These are phyloP conservation scores for Thalia dealbata DNA, from an alignment of 176 grass and related monocot genomes.

Conservation along the genomic window DNA sequence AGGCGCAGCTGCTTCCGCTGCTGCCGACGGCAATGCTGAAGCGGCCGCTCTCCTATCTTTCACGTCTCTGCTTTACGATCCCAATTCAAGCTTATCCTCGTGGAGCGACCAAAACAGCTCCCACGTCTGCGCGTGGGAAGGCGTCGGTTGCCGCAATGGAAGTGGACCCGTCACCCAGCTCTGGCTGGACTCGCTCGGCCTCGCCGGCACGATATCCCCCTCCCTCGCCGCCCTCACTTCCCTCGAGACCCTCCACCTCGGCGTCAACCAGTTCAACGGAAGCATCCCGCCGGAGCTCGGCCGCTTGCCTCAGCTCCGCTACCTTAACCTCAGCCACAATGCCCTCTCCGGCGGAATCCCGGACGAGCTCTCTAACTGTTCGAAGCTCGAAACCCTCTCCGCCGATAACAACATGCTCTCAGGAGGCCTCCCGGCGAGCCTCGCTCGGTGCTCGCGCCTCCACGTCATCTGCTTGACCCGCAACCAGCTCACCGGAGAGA, in stretches of 20 bases:
- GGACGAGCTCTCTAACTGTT: conserved; percentile 16
- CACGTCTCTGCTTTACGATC: conserved; percentile 17
- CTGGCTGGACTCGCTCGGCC: background rate
- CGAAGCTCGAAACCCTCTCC: conserved; percentile 22
- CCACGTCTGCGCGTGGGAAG: conserved; percentile 10
- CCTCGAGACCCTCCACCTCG: conserved; percentile 13
- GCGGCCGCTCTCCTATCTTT: conserved; percentile 20
- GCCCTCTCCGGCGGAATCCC: conserved; percentile 34
- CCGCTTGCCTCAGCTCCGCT: background rate
- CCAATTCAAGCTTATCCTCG: background rate
- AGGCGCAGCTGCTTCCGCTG: background rate
- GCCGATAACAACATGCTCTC: conserved; percentile 22
- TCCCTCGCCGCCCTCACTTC: conserved; percentile 7
- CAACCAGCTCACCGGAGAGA: conserved; percentile 27
- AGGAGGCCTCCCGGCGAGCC: conserved; percentile 30
- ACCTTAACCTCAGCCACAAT: conserved; percentile 40
- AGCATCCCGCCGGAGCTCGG: conserved; percentile 1
- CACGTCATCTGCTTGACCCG: conserved; percentile 6
- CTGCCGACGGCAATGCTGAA: background rate
- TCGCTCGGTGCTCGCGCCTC: conserved; percentile 33
- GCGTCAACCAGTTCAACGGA: conserved; percentile 14
- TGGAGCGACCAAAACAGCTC: conserved; percentile 1
- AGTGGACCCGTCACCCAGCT: background rate
- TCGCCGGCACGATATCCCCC: conserved; percentile 13
- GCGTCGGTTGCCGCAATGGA: conserved; percentile 6